Evolutionary conservation across 2,329 filamentous ascomycete genomes (phyloP).

Genomic region (Fusarium guadeloupense): DNA sequence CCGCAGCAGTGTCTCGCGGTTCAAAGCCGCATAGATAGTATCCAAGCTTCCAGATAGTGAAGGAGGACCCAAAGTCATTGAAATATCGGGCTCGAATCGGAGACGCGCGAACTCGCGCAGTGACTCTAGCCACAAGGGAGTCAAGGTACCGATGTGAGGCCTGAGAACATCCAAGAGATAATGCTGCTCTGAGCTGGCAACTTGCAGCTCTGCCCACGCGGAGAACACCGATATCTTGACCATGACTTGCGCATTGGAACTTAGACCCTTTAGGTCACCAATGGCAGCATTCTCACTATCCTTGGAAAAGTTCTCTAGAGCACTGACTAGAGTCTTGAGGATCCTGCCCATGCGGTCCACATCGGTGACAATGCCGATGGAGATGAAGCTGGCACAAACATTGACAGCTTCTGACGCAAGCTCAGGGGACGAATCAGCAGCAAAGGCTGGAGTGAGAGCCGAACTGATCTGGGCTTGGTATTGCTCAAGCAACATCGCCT

Average conservation of each 20-base stretch:
- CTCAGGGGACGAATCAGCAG: constrained; percentile 93
- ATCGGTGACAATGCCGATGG: constrained; percentile 96
- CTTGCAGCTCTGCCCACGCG: constrained; percentile 96
- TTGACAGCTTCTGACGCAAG: constrained; percentile 95
- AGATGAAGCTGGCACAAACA: constrained; percentile 97
- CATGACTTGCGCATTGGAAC: constrained; percentile 97
- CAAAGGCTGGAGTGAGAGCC: constrained; percentile 94
- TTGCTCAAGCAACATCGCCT: constrained; percentile 94
- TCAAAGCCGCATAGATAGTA: constrained; percentile 92
- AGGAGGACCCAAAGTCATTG: constrained; percentile 83
- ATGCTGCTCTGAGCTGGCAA: constrained; percentile 89
- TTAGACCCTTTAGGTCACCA: constrained; percentile 90
- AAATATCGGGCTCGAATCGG: constrained; percentile 96
- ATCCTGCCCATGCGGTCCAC: constrained; percentile 99
- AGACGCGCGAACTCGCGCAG: constrained; percentile 92
- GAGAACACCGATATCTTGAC: constrained; percentile 97
- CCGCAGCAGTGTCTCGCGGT: constrained; percentile 88
- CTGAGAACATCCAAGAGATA: constrained; percentile 90
- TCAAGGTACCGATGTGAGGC: constrained; percentile 88
- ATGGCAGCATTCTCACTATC: constrained; percentile 86
- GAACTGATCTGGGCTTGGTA: constrained; percentile 99
- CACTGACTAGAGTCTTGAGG: constrained; percentile 88
- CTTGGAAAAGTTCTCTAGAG: constrained; percentile 89
- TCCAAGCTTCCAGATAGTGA: constrained; percentile 87
- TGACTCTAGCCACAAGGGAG: constrained; percentile 92